These are phyloP conservation scores for Ascosphaera apis DNA, from an alignment of 2,329 filamentous ascomycete species.

Conservation along the genomic window DNA sequence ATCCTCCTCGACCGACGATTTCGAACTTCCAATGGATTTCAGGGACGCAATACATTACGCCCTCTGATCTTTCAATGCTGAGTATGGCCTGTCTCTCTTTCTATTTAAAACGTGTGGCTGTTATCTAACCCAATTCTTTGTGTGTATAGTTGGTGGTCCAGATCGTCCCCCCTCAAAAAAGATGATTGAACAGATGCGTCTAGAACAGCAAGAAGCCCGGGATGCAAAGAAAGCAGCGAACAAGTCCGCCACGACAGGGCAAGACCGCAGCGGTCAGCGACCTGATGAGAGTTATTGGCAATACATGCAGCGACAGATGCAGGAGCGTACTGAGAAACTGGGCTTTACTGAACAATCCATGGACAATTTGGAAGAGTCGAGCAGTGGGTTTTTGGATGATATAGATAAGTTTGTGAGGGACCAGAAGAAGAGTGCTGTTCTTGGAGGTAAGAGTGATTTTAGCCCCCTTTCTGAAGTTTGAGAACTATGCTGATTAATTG, in stretches of 20 bases:
- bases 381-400: slow-evolving; percentile 64
- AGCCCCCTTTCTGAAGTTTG: background rate
- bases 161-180: slow-evolving; percentile 72
- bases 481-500: background rate
- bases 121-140: too few species aligned
- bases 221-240: slow-evolving; percentile 16
- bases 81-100: slow-evolving; percentile 20
- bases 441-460: slow-evolving; percentile 30
- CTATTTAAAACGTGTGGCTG: slow-evolving; percentile 1
- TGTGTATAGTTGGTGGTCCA: slow-evolving; percentile 44
- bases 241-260: slow-evolving; percentile 10
- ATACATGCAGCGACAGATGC: slow-evolving; percentile 68
- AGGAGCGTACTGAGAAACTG: slow-evolving; percentile 74
- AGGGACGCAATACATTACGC: slow-evolving; percentile 75
- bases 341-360: slow-evolving; percentile 65
- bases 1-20: slow-evolving; percentile 72
- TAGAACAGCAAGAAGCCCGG: slow-evolving; percentile 40
- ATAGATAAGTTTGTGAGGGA: slow-evolving; percentile 66
- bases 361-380: slow-evolving; percentile 59
- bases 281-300: slow-evolving; percentile 46
- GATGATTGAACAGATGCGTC: slow-evolving; percentile 58
- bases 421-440: slow-evolving; percentile 67
- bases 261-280: slow-evolving; percentile 7
- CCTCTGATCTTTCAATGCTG: slow-evolving; percentile 67
- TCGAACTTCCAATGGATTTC: slow-evolving; percentile 93